Evolutionary conservation across 2,329 filamentous ascomycete species (phyloP), one percentile per base, ranked within the genome.

Genomic region (Keithomyces neogunnii): DNA sequence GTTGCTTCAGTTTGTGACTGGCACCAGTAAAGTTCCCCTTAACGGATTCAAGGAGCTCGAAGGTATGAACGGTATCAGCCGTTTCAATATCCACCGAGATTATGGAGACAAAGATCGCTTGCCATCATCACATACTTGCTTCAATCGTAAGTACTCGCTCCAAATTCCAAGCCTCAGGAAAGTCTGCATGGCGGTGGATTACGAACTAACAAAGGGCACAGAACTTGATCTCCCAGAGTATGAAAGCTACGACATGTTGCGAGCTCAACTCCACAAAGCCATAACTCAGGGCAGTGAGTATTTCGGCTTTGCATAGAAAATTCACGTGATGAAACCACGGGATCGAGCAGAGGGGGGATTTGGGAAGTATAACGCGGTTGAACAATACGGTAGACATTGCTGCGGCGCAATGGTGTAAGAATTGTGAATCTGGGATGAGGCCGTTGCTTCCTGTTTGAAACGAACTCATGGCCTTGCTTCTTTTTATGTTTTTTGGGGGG

Each of bases 1-100:
- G 71, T 75, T 99, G 56, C 79, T 99, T 44, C 93, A 99, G 65
- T 99, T 99, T 67, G 93, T 99, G 59, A 99, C 95, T 1, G 93
- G 93, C 66, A 99, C 95, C 19, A 95, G 88, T 68, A 99, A 99
- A 73, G 95, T 99, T 45, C 93, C 93, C 39, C 82, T 99, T 47
- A 99, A 99, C 61, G 93, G 93, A 10, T 99, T 99, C 79, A 96
- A 96, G 73, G 93, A 99, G 69, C 81, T 99, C 5, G 95, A 99
- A 73, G 95, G 93, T 59, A 99, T 99, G 93, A 97, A 99, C 65
- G 93, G 93, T 39, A 85, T 97, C 68, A 96, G 88, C 69, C 85
- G 89, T 58, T 99, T 99, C 83, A 99, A 97, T 69, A 97, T 99
- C 56, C 93, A 99, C 67, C 89, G 93, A 57, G 93, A 97, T 70